These are phyloP conservation scores for Catenaria anguillulae DNA, from an alignment of 371 early-diverging fungal species.

Conservation along the genomic window DNA sequence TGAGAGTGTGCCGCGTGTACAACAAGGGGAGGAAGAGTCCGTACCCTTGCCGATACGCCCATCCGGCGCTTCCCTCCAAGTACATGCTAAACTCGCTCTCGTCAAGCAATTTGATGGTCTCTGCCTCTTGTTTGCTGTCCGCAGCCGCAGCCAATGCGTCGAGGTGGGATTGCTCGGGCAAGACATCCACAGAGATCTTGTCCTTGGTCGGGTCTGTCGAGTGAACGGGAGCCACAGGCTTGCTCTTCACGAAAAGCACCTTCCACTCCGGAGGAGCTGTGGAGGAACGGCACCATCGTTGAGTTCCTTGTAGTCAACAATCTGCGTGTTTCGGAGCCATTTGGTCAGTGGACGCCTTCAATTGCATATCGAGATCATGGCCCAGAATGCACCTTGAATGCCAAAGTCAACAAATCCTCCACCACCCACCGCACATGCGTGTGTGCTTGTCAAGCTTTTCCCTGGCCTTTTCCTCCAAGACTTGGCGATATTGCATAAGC, in stretches of 20 bases:
- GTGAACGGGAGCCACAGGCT: constrained; percentile 18
- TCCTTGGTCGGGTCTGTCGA: constrained; percentile 22
- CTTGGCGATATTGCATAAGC: constrained; percentile 26
- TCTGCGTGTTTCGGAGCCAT: constrained; percentile 8
- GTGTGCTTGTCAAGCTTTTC: constrained; percentile 18
- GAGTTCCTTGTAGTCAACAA: constrained; percentile 24
- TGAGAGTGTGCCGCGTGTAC: too few relatives aligned
- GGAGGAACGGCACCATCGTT: constrained; percentile 26
- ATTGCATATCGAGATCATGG: too few relatives aligned
- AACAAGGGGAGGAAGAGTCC: constrained; percentile 4
- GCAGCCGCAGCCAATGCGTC: too few relatives aligned
- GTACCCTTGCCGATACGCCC: constrained; percentile 18
- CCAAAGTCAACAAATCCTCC: constrained; percentile 25
- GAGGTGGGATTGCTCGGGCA: background rate
- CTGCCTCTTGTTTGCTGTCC: background rate
- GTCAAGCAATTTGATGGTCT: constrained; percentile 23
- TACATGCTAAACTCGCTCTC: constrained; percentile 33
- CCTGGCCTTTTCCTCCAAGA: constrained; percentile 19
- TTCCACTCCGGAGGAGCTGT: constrained; percentile 32
- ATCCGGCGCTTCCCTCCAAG: constrained; percentile 21
- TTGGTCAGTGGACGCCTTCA: too few relatives aligned
- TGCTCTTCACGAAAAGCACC: constrained; percentile 22
- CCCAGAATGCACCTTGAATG: constrained; percentile 19
- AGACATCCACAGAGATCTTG: constrained; percentile 9
- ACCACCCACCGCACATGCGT: constrained; percentile 18